phyloP scores from a whole-genome alignment of 1,284 basidiomycete genomes.

The Tilletia caries region DNA sequence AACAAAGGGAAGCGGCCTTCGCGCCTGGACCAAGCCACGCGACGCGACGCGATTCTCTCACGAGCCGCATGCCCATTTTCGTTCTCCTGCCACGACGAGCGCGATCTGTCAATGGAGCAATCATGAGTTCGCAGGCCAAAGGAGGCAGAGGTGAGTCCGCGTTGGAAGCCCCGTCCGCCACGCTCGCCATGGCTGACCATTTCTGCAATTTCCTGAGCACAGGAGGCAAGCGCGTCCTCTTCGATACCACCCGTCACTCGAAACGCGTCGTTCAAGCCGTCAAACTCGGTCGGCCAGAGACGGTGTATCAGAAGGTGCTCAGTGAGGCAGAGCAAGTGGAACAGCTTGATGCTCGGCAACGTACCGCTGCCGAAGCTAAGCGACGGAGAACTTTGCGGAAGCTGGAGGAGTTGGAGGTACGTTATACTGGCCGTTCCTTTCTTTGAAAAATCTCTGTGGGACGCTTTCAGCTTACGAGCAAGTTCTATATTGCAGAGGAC shows the following conservation, averaged over 20 bases:
- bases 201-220: too few relatives aligned
- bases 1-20: neutral
- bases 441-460: too few relatives aligned
- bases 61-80: too few relatives aligned
- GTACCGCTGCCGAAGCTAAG: neutral
- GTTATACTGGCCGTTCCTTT: neutral
- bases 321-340: conserved; percentile 2
- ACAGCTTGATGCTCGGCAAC: neutral
- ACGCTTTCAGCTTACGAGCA: neutral
- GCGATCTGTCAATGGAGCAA: too few relatives aligned
- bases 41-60: too few relatives aligned
- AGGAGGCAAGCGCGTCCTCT: neutral
- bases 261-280: conserved; percentile 8
- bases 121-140: too few relatives aligned
- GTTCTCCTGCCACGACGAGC: too few relatives aligned
- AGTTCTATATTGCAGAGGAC: neutral
- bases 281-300: conserved; percentile 2
- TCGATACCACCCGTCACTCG: neutral
- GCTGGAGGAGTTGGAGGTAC: neutral
- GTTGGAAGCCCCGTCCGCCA: too few relatives aligned
- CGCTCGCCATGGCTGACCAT: too few relatives aligned
- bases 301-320: neutral
- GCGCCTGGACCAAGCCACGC: neutral
- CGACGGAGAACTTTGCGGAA: neutral
- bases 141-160: too few relatives aligned